Evolutionary conservation across 805 yeast genomes (phyloP).

Genomic region (Blastobotrys robertii): DNA sequence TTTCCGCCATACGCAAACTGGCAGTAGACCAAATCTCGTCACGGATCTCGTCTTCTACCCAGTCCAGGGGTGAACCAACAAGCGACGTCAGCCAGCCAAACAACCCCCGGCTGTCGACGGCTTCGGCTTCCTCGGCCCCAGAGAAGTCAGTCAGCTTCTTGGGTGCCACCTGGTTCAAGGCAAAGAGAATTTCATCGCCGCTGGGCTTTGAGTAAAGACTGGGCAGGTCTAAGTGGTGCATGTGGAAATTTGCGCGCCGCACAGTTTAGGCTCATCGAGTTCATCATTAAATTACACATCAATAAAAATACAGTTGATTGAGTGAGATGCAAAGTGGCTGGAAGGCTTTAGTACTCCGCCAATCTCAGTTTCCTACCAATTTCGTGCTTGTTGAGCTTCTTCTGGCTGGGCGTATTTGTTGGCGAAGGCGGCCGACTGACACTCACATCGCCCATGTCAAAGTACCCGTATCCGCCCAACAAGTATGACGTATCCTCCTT

Average conservation of each 20-base stretch:
- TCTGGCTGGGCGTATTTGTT: too few species aligned
- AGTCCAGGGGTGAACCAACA: conserved; percentile 29
- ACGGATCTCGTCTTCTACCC: conserved; percentile 31
- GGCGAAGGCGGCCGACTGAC: conserved; percentile 11
- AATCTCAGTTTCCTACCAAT: conserved; percentile 56
- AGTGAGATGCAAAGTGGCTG: background rate
- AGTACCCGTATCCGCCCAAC: conserved; percentile 83
- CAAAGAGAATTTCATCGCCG: conserved; percentile 8
- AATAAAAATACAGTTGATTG: background rate
- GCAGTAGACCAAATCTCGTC: conserved; percentile 43
- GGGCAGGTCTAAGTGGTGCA: conserved; percentile 21
- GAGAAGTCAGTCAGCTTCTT: conserved; percentile 13
- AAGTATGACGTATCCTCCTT: conserved; percentile 28
- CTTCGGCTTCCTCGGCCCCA: conserved; percentile 8
- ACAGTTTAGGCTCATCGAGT: background rate
- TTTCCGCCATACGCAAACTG: conserved; percentile 61
- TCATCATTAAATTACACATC: background rate
- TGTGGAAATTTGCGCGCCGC: background rate
- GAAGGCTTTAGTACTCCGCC: conserved; percentile 41
- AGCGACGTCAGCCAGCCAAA: conserved; percentile 27
- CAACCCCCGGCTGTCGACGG: conserved; percentile 4
- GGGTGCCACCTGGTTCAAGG: conserved; percentile 11
- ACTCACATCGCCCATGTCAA: conserved; percentile 60
- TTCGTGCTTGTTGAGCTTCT: conserved; percentile 30
- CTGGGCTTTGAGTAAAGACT: conserved; percentile 15